Evolutionary conservation across 345 rosid species (phyloP).

Genomic region (Draba incana): DNA sequence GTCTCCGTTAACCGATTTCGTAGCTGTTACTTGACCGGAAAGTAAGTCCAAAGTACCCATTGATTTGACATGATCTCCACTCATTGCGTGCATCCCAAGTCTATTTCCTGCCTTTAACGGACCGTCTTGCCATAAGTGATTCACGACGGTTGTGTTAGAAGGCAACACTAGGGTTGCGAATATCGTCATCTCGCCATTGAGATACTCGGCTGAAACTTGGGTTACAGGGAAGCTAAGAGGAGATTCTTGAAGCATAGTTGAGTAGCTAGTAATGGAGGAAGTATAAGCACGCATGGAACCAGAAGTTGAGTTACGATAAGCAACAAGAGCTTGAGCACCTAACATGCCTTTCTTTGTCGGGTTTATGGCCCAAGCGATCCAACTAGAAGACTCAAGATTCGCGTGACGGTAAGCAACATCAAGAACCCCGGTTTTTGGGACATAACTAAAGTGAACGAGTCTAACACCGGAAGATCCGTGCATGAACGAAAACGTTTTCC

Average conservation of each 20-base stretch:
- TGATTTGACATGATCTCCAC: constrained; percentile 22
- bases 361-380: constrained; percentile 74
- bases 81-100: constrained; percentile 33
- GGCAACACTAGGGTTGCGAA: constrained; percentile 57
- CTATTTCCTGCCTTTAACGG: constrained; percentile 1
- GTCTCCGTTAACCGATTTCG: constrained; percentile 37
- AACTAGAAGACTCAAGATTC: constrained; percentile 44
- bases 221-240: constrained; percentile 53
- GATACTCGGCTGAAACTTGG: constrained; percentile 36
- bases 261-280: constrained; percentile 34
- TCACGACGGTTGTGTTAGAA: constrained; percentile 33
- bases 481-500: constrained; percentile 47
- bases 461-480: constrained; percentile 50
- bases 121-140: constrained; percentile 66
- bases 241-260: constrained; percentile 32
- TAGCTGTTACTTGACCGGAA: constrained; percentile 4
- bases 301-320: constrained; percentile 43
- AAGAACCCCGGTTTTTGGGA: constrained; percentile 41
- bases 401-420: constrained; percentile 60
- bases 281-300: constrained; percentile 49
- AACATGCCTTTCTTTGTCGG: constrained; percentile 47
- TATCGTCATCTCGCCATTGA: constrained; percentile 48
- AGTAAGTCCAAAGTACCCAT: constrained; percentile 44
- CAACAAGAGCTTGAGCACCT: constrained; percentile 61
- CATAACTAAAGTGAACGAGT: constrained; percentile 60